phyloP scores from a whole-genome alignment of 495 filamentous ascomycete species.

The Rhizodiscina lignyota region DNA sequence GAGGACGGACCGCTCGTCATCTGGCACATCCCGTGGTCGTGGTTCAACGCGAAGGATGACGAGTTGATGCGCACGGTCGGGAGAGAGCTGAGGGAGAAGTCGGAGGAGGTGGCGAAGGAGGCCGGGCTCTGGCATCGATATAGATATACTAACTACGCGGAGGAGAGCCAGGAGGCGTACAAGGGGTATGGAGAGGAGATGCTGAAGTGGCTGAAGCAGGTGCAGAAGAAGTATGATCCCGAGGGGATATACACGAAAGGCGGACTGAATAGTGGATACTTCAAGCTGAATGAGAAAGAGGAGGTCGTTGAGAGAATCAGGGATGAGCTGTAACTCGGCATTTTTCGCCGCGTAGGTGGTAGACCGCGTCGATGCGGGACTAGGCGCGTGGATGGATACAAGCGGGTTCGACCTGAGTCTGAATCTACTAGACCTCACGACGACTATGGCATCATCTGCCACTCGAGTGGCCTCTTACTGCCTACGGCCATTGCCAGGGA shows the following conservation, averaged over 20 bases:
- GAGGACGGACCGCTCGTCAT: neutral
- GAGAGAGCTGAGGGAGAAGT: neutral
- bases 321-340: neutral
- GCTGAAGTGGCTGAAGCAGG: slow-evolving; percentile 18
- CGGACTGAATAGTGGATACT: neutral
- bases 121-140: slow-evolving; percentile 15
- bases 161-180: slow-evolving; percentile 23
- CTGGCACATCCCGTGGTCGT: neutral
- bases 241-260: slow-evolving; percentile 23
- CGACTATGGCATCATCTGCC: no score
- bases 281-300: neutral
- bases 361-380: no score
- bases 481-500: no score
- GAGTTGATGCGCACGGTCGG: neutral
- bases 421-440: no score
- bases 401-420: no score
- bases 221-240: slow-evolving; percentile 33
- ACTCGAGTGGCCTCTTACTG: no score
- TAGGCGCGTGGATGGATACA: no score
- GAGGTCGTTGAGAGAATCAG: neutral
- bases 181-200: slow-evolving; percentile 30
- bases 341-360: no score
- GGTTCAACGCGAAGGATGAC: neutral
- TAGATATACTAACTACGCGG: slow-evolving; percentile 28
- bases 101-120: slow-evolving; percentile 13